These are phyloP conservation scores for Barbatosphaeria neglecta DNA, from an alignment of 495 filamentous ascomycete genomes.

Conservation along the genomic window DNA sequence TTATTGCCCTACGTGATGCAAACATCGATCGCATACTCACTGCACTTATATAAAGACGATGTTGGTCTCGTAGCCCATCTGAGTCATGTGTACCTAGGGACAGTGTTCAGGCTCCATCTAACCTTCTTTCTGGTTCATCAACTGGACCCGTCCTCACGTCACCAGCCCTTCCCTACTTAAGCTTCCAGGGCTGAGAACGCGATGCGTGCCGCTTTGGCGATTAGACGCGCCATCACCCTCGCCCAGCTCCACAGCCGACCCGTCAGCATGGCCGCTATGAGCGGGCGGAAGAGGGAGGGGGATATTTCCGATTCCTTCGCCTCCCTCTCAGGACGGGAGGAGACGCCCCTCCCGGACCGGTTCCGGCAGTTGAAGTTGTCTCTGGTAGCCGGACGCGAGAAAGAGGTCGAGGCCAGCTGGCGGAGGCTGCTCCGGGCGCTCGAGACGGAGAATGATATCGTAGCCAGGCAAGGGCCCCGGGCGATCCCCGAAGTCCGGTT, in stretches of 20 bases:
- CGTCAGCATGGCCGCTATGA: conserved; percentile 5
- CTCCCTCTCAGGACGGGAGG: conserved; percentile 56
- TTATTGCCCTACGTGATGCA: no score
- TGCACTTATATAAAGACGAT: no score
- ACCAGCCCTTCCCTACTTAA: no score
- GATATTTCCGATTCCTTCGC: conserved; percentile 80
- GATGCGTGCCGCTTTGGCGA: not conserved
- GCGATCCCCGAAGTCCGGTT: conserved; percentile 52
- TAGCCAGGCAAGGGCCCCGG: conserved; percentile 21
- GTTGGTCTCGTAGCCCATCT: no score
- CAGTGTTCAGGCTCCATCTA: no score
- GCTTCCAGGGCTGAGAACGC: no score
- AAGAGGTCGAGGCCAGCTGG: conserved; percentile 54
- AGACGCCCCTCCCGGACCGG: conserved; percentile 53
- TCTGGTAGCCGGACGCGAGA: conserved; percentile 52
- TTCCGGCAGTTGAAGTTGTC: conserved; percentile 65
- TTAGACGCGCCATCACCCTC: not conserved
- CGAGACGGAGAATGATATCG: conserved; percentile 37
- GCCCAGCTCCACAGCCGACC: not conserved
- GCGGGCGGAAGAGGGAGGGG: conserved; percentile 36
- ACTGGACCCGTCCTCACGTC: no score
- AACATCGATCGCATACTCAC: no score
- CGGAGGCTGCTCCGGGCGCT: conserved; percentile 50
- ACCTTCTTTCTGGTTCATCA: no score
- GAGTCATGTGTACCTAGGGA: no score